Evolutionary conservation across 768 basidiomycete species (phyloP).

Genomic region (Sarcomyxa edulis): DNA sequence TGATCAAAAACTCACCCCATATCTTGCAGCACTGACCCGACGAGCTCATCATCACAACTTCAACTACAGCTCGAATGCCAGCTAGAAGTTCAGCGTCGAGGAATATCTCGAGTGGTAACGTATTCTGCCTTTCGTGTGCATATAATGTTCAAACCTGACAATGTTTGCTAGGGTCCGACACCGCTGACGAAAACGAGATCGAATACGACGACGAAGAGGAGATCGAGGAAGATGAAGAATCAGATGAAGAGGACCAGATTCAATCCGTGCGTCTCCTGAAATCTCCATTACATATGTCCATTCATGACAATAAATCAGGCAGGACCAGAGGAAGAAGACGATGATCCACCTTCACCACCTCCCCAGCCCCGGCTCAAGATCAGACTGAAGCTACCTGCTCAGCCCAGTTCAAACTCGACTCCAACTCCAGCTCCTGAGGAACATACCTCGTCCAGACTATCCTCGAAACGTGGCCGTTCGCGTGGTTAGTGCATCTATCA

Average conservation of each 20-base stretch:
- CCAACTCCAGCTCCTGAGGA: constrained; percentile 21
- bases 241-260: constrained; percentile 21
- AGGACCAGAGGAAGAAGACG: constrained; percentile 19
- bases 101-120: too few relatives aligned
- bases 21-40: too few relatives aligned
- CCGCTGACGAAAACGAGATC: constrained; percentile 26
- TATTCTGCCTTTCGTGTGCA: too few relatives aligned
- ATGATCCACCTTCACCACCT: constrained; percentile 23
- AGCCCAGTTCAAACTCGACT: constrained; percentile 17
- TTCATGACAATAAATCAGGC: constrained; percentile 25
- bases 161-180: too few relatives aligned
- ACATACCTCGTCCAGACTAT: constrained; percentile 13
- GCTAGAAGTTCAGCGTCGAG: too few relatives aligned
- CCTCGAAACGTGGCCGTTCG: constrained; percentile 8
- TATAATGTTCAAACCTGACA: too few relatives aligned
- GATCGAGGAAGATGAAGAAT: constrained; percentile 30
- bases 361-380: constrained; percentile 50
- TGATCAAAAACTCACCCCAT: too few relatives aligned
- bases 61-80: too few relatives aligned
- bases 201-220: constrained; percentile 34
- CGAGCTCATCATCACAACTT: too few relatives aligned
- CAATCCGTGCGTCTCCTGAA: constrained; percentile 12
- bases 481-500: constrained; percentile 3
- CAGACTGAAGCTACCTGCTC: constrained; percentile 51
- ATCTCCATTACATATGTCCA: too few relatives aligned